Evolutionary conservation across 2,329 filamentous ascomycete genomes (phyloP), one percentile per base, ranked within the genome.

Genomic region (Cladosporium cucumerinum): DNA sequence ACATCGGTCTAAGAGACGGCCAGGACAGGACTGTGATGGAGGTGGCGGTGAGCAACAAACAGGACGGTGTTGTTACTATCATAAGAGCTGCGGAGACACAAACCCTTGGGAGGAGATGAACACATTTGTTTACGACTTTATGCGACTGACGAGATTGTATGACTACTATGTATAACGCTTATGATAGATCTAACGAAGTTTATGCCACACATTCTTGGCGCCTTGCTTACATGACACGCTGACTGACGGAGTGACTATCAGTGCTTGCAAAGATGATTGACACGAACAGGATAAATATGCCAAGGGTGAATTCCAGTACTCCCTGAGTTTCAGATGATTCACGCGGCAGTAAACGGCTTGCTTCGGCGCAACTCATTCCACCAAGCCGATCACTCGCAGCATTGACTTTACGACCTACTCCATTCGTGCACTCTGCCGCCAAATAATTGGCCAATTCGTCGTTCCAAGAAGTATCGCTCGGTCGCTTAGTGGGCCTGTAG

Each of bases 1-100:
- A 74, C 62, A 65, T 67, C 10, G 57, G 63, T 52, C 55, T 59
- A 51, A 67, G 66, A 59, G 73, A 76, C 43, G 68, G 71, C 26
- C 69, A 69, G 18, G 66, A 69, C 34, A 65, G 70, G 63, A 75
- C 72, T 3, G 66, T 72, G n/a, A 39, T 72, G 25, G 65, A 70
- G 28, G 66, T 72, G 32, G 73, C 74, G 30, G 63, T 68, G 36
- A 63, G 69, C 61, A 63, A 55, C 18, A 68, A 66, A 3, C 43
- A 59, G 25, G 57, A 60, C 14, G 69, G 67, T n/a, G 63, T 71
- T 39, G 57, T 64, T 34, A 26, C 39, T 12, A 28, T 72, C 48
- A 34, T 73, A 30, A 61, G 51, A 64, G 61, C 66, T 36, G 66
- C 66, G 5, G 55, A 59, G 48, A 26, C 18, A 8, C 39, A 46